Percentiles rank a stretch among this genome's conserved stretches.
Evolutionary conservation across 140 eudicot genomes (phyloP).

Genomic region (Eryngium alpinum): DNA sequence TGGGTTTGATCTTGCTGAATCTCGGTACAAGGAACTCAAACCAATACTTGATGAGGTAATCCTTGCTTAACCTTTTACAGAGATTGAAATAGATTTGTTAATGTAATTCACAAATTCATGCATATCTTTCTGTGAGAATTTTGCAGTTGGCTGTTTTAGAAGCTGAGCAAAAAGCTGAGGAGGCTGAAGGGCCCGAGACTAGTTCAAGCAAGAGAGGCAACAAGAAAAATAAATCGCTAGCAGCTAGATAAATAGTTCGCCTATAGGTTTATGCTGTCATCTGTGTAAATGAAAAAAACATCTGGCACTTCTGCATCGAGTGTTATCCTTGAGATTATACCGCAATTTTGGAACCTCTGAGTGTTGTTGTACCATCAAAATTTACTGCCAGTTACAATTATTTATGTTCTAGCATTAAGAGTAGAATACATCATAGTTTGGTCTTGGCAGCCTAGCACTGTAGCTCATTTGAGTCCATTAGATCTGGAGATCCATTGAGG

Average conservation of each 20-base stretch:
- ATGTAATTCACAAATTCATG: background rate
- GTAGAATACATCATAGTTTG: background rate
- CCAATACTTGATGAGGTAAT: conserved; percentile 95
- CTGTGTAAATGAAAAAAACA: background rate
- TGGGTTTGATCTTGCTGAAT: conserved; percentile 96
- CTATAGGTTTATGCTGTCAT: background rate
- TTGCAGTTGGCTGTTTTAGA: conserved; percentile 70
- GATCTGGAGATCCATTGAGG: no score
- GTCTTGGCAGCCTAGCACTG: no score
- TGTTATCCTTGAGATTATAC: background rate
- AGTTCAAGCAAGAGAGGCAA: conserved; percentile 59
- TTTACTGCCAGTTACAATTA: background rate
- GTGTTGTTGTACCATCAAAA: background rate
- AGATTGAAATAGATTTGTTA: background rate
- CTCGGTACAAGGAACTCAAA: conserved; percentile 88
- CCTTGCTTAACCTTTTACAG: conserved; percentile 8
- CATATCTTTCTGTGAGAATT: conserved; percentile 3
- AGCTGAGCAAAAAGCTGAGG: conserved; percentile 97
- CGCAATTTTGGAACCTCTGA: background rate
- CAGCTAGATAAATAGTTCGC: conserved; percentile 33
- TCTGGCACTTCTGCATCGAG: background rate
- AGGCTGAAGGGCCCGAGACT: conserved; percentile 81
- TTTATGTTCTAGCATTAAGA: conserved; percentile 1
- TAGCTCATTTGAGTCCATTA: no score
- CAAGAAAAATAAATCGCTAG: conserved; percentile 50